Evolutionary conservation across 2,329 filamentous ascomycete genomes (phyloP), one percentile per base, ranked within the genome.

Genomic region (Eutypella sp.): DNA sequence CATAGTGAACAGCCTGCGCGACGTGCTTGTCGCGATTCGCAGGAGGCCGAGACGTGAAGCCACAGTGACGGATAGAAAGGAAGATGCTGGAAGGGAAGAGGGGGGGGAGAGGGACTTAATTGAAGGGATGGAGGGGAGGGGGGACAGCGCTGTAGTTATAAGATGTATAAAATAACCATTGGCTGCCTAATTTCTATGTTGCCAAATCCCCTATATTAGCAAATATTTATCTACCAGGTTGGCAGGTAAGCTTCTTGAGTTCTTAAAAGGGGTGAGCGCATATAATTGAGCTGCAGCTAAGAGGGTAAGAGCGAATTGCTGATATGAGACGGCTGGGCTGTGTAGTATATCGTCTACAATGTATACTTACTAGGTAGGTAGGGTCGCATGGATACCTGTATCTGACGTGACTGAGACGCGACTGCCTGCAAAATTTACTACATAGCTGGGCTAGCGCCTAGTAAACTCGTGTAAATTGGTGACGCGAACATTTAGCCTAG

Each of bases 1-100:
- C 62, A 64, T 65, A 31, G 44, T 53, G 55, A 56, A 44, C 16
- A 59, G 44, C 50, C 56, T 54, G 18, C 44, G 48, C 16, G 56
- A 53, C 47, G 54, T 57, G 37, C 44, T 56, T 45, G 59, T 56
- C 49, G 54, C 53, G 46, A 60, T 40, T 40, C 49, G 44, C 24
- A 54, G 16, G 31, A 56, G 44, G 24, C n/a, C n/a, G n/a, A 47
- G 54, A 57, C 50, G 56, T 16, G 50, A 50, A 54, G 59, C 57
- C 59, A 63, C 50, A 49, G 39, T 58, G 53, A 44, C 18, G 42
- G 45, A 42, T 31, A 23, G 18, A 44, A 24, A 20, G 7, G 13
- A n/a, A 40, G 20, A 7, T 36, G 13, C 11, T 5, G 8, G 10
- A n/a, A 37, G 5, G 22, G 19, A 42, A 33, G 40, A 20, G 9